These are phyloP conservation scores for Chaetomium sp. DNA, from an alignment of 2,329 filamentous ascomycete species.

Conservation along the genomic window DNA sequence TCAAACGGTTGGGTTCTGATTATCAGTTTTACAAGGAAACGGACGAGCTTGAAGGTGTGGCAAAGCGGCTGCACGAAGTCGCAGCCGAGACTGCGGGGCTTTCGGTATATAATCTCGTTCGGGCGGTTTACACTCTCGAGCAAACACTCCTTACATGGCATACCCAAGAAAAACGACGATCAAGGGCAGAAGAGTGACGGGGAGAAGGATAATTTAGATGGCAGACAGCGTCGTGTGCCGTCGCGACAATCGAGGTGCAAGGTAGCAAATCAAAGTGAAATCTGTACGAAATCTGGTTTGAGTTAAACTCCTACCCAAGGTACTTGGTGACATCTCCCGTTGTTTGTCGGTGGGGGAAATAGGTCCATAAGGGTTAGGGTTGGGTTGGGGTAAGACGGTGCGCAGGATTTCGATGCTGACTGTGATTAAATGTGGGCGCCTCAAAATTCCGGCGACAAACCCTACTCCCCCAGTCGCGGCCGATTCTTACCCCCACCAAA, in stretches of 20 bases:
- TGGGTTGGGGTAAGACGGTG: background rate
- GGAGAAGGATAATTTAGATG: background rate
- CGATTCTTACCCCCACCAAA: slow-evolving; percentile 35
- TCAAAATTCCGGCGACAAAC: slow-evolving; percentile 17
- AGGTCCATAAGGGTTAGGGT: slow-evolving; percentile 7
- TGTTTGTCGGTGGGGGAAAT: background rate
- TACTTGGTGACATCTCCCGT: no score
- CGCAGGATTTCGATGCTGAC: background rate
- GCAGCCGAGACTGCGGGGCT: slow-evolving; percentile 36
- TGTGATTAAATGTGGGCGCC: slow-evolving; percentile 2
- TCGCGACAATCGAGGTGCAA: background rate
- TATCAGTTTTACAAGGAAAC: slow-evolving; percentile 33
- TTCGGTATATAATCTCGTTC: slow-evolving; percentile 30
- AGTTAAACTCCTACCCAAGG: no score
- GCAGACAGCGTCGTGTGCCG: background rate
- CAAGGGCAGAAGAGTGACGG: slow-evolving; percentile 50
- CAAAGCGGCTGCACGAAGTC: slow-evolving; percentile 36
- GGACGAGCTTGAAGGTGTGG: slow-evolving; percentile 35
- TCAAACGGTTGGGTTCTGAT: slow-evolving; percentile 29
- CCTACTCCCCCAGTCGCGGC: slow-evolving; percentile 16
- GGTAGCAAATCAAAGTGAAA: no score
- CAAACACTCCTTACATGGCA: slow-evolving; percentile 32
- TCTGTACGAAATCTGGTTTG: no score
- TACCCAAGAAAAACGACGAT: slow-evolving; percentile 21
- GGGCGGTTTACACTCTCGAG: slow-evolving; percentile 34